Base-by-base conservation (phyloP, 768 basidiomycete genomes). In the Cystobasidium ongulense region DNA sequence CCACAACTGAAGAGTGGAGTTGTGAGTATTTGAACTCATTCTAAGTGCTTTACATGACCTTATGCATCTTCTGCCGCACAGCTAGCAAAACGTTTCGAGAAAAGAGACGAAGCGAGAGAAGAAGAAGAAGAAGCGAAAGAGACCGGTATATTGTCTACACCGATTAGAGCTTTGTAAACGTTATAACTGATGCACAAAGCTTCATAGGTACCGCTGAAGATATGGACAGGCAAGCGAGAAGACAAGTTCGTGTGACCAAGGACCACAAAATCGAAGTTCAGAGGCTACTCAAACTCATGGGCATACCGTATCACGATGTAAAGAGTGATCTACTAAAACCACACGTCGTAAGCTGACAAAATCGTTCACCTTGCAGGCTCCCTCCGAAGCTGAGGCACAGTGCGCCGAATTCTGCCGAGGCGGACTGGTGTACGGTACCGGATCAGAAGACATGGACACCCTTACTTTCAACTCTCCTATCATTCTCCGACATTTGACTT, bases 361-460 rank as follows among this genome's bases (percentile, higher is more conserved):
- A 18, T 41, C 43, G 21, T 35, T 31, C 29, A 35, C 23, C 41
- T 50, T n/a, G 18, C 61, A 98, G 94, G 94, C 96, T 25, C 96
- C 96, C 0, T 95, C 92, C 64, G 96, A 99, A 83, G 96, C 96
- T 5, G 96, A 99, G 81, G 96, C 96, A 0, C 96, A 99, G 79
- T 98, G 96, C 77, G 96, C 96, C 4, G 96, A 98, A 81, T 86
- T 99, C 1, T 94, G 94, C n/a, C 87, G 92, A 36, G 94, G 92
- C 27, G 93, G 92, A 72, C 92, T 95, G 84, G 95, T 98, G 31
- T 98, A 91, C 80, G 96, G 91, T 0, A 94, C 96, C 8, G 96
- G 96, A 17, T 96, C 94, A 0, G 96, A 98, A 82, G 96, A 99
- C 81, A 99, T 99, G 96, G 96, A 99, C 79, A 99, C 96, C 8